Percentiles rank a stretch among this genome's conserved stretches.
Evolutionary conservation across 2,329 filamentous ascomycete genomes (phyloP).

Genomic region (Cladosporium halotolerans): DNA sequence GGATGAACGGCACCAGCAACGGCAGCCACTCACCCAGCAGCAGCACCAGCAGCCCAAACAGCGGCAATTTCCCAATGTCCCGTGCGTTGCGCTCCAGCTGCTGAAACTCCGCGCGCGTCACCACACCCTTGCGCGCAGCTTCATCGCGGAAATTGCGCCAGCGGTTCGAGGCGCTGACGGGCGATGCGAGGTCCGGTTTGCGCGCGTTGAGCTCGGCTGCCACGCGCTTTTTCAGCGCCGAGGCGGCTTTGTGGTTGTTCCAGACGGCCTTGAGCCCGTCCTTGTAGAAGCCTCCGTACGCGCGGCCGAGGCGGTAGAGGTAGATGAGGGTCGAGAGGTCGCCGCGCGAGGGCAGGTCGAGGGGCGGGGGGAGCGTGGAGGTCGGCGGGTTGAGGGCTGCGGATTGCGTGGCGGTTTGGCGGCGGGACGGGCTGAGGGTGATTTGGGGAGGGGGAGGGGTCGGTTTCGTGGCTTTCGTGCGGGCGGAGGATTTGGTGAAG

Average conservation of each 20-base stretch:
- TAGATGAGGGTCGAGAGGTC: slow-evolving; percentile 46
- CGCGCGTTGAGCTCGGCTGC: slow-evolving; percentile 10
- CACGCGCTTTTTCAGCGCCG: slow-evolving; percentile 44
- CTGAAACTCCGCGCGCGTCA: slow-evolving; percentile 64
- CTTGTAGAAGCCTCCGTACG: slow-evolving; percentile 83
- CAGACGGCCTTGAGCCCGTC: slow-evolving; percentile 69
- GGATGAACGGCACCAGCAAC: slow-evolving; percentile 65
- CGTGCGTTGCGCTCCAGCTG: slow-evolving; percentile 61
- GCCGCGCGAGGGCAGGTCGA: slow-evolving; percentile 55
- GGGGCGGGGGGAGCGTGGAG: slow-evolving; percentile 64
- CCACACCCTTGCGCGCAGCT: slow-evolving; percentile 11
- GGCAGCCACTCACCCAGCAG: slow-evolving; percentile 84
- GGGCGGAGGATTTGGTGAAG: slow-evolving; percentile 5
- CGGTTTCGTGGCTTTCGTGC: background rate
- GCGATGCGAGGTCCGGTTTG: slow-evolving; percentile 2
- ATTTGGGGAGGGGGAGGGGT: background rate
- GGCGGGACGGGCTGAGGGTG: background rate
- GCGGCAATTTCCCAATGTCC: slow-evolving; percentile 70
- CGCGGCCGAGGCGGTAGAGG: slow-evolving; percentile 60
- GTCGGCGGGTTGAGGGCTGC: slow-evolving; percentile 60
- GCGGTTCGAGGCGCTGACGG: slow-evolving; percentile 4
- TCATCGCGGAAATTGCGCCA: slow-evolving; percentile 3
- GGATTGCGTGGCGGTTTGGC: background rate
- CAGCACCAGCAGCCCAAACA: slow-evolving; percentile 69
- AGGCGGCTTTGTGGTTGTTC: slow-evolving; percentile 52